Conservation (phyloP, 2,329 filamentous ascomycete species). For the Pseudomassariella vexata region DNA sequence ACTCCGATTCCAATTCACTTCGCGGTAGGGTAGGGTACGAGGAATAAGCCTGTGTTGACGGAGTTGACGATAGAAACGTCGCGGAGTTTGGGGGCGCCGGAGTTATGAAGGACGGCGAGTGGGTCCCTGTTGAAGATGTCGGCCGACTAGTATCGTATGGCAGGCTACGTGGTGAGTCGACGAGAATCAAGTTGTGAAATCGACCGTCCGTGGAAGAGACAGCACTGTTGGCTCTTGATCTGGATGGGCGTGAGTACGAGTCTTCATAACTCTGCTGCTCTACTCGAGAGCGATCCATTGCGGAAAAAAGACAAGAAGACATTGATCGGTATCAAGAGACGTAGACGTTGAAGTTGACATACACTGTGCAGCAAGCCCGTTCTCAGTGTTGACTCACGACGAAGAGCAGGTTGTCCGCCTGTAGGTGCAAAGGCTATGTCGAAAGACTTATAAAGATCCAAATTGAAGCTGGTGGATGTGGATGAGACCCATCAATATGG, state of each 20-base stretch:
- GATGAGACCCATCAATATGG: constrained; percentile 1
- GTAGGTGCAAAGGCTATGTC: neutral
- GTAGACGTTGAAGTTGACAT: constrained; percentile 16
- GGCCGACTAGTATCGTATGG: constrained; percentile 13
- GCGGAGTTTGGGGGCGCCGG: constrained; percentile 15
- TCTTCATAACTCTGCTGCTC: constrained; percentile 15
- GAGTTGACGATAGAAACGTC: constrained; percentile 14
- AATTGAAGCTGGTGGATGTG: constrained; percentile 1
- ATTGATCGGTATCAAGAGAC: too few relatives aligned
- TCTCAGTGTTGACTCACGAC: constrained; percentile 3
- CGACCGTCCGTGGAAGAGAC: constrained; percentile 16
- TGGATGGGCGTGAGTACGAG: constrained; percentile 21
- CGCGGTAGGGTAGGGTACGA: constrained; percentile 17
- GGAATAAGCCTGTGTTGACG: constrained; percentile 17
- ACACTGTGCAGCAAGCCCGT: constrained; percentile 6
- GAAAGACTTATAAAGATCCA: constrained; percentile 3
- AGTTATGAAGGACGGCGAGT: constrained; percentile 21
- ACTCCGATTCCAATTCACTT: constrained; percentile 7
- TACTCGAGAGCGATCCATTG: constrained; percentile 17
- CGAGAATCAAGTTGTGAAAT: constrained; percentile 14
- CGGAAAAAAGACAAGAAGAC: constrained; percentile 10
- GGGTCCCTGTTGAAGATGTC: constrained; percentile 15
- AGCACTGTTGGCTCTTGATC: constrained; percentile 18
- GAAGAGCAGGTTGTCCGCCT: neutral
- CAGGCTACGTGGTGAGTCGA: constrained; percentile 14